Evolutionary conservation across 1,139 yeast genomes (phyloP), one percentile per base, ranked within the genome.

Genomic region (Zygoascus sp.): DNA sequence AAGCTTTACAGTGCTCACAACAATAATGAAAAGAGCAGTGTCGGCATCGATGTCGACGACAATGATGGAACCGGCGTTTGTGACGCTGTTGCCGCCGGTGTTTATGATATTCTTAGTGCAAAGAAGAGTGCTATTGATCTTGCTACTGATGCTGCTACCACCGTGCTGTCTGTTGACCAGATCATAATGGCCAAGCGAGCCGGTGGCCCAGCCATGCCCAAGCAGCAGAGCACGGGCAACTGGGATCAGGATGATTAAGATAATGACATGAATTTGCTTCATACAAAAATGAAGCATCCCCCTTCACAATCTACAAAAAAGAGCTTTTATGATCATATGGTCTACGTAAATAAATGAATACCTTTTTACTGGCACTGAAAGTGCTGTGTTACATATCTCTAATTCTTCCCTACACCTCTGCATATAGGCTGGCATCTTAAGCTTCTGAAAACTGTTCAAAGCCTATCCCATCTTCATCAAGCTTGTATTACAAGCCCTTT

Each of bases 101-200:
- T 92, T 48, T 85, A 75, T 61, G 98, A 92, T 66, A 76, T 92
- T 54, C 76, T 84, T 51, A 75, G 87, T 11, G 78, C 92, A 34
- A 92, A 92, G 74, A 78, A 76, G 60, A 83, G 87, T 52, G 98
- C 97, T 45, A 84, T 92, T 58, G 80, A 83, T 58, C 83, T 92
- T 56, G 98, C 98, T 11, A 90, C 96, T 5, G 97, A 92, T 57
- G 97, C 97, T 42, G 95, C 96, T 19, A 79, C 77, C 57, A 92
- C 98, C 2, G 87, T 92, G 46, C 75, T 92, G 54, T 82, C 95
- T 20, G 90, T 89, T 41, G 96, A 87, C 66, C 95, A 85, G 72
- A 87, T 87, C 61, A 86, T 86, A 63, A 88, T 87, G 87, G 95
- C 95, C 43, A 87, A 87, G 76, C 80, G 95, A 62, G 96, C 96